Base-by-base conservation (phyloP, 106 monocot genomes). In the Phalaenopsis aphrodite region DNA sequence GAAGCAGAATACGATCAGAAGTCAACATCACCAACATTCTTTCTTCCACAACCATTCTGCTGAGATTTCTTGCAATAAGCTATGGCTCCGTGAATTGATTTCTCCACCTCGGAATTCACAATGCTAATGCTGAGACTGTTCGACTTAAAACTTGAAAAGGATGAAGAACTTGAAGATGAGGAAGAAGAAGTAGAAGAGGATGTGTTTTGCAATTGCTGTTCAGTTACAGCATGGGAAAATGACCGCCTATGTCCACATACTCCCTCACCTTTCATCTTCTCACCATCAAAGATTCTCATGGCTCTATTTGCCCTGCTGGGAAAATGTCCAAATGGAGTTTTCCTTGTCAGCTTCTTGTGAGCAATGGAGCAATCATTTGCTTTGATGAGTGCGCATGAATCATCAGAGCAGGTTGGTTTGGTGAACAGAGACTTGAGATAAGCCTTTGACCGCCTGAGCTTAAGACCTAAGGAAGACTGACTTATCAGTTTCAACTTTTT, bases 11-110 rank as follows among this genome's bases (percentile, higher is more conserved):
- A 36, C 19, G 81, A 83, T 43, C 80, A 76, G 30, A 90, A 83
- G 0, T 84, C 85, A 39, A 86, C 85, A 75, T 91, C 93, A 76
- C 88, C 82, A n/a, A 82, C 81, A 78, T 85, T 91, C 78, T 87
- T 97, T 72, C 89, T 90, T 18, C 82, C 84, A 12, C 75, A 71
- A 12, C 68, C 80, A 30, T 73, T 39, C 56, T 90, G 83, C 56
- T 91, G 88, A 42, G 97, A 88, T 75, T 85, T 94, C 82, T 98
- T 98, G 56, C 97, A 98, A 77, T 98, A 85, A 16, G 94, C 90
- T 41, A 98, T 98, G 1, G 92, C 92, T 30, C 89, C 92, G 77
- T 89, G 92, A 55, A 98, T 89, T 39, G 93, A 87, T 58, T 80
- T 87, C 86, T 98, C 97, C 65, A 82, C 84, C 72, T 94, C 94